These are phyloP conservation scores for Adenanthera pavonina DNA, from an alignment of 306 rosid species.

Conservation along the genomic window DNA sequence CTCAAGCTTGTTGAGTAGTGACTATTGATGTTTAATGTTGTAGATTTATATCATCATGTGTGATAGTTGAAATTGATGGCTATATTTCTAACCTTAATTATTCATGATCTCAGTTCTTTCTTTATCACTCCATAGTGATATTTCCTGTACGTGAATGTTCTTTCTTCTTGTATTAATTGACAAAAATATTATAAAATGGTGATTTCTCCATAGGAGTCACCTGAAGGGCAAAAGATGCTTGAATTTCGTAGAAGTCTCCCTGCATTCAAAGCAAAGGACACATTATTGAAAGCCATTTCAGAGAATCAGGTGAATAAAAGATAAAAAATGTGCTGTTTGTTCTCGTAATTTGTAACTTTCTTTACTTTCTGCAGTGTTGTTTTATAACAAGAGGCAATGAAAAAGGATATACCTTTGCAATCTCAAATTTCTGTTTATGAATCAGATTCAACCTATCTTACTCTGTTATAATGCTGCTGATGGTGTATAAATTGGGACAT, in stretches of 20 bases:
- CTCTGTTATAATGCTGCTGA: conserved; percentile 19
- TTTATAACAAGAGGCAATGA: not conserved
- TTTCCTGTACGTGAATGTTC: conserved; percentile 21
- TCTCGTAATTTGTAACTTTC: conserved; percentile 27
- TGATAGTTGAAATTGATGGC: conserved; percentile 24
- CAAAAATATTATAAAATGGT: conserved; percentile 32
- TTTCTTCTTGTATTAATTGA: conserved; percentile 33
- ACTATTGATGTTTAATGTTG: conserved; percentile 13
- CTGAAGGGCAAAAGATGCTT: conserved; percentile 78
- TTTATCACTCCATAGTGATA: conserved; percentile 26
- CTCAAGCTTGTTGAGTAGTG: conserved; percentile 26
- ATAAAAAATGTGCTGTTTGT: conserved; percentile 8
- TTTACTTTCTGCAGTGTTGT: conserved; percentile 16
- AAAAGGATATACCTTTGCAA: conserved; percentile 6
- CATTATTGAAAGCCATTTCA: conserved; percentile 69
- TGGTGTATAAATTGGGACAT: conserved; percentile 17
- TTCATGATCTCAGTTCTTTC: conserved; percentile 33
- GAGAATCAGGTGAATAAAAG: conserved; percentile 73
- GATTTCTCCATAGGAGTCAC: conserved; percentile 60
- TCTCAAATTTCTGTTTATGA: conserved; percentile 28
- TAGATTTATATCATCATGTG: conserved; percentile 14
- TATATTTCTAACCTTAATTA: conserved; percentile 30
- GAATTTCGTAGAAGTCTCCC: conserved; percentile 88
- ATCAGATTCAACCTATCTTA: conserved; percentile 16
- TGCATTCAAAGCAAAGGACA: conserved; percentile 84